Evolutionary conservation across 2,329 filamentous ascomycete species (phyloP).

Genomic region (Fusarium illudens): DNA sequence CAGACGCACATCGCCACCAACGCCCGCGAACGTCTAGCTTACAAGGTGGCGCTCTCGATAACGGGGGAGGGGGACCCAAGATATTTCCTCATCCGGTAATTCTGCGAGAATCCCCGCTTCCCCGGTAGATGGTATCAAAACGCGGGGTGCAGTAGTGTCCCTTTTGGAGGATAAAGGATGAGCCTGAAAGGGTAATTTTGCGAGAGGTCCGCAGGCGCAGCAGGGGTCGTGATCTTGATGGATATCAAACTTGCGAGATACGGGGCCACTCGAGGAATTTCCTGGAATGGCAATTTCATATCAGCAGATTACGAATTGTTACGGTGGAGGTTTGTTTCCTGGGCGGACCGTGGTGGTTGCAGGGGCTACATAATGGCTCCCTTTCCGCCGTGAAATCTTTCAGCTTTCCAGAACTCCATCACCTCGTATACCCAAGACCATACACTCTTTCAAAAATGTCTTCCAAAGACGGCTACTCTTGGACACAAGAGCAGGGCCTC

Average conservation of each 20-base stretch:
- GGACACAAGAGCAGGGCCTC: constrained; percentile 43
- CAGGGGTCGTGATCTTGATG: background rate
- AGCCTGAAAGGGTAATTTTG: constrained; percentile 7
- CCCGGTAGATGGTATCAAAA: background rate
- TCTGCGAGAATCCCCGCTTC: constrained; percentile 1
- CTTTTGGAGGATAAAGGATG: background rate
- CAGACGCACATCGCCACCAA: background rate
- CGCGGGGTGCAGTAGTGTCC: constrained; percentile 11
- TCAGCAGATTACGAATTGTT: background rate
- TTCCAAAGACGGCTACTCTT: constrained; percentile 44
- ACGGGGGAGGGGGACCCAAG: background rate
- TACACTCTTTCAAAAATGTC: constrained; percentile 31
- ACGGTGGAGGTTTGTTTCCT: background rate
- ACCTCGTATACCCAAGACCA: background rate
- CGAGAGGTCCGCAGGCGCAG: background rate
- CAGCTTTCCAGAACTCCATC: background rate
- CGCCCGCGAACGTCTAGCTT: background rate
- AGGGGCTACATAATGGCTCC: background rate
- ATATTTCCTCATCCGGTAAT: background rate
- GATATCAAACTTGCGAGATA: background rate
- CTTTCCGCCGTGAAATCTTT: background rate
- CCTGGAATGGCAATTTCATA: background rate
- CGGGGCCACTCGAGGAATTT: background rate
- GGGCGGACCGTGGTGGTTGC: background rate
- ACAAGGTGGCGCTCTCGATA: constrained; percentile 3